These are phyloP conservation scores for Podaxis mareebaensis DNA, from an alignment of 768 basidiomycete genomes.

Conservation along the genomic window DNA sequence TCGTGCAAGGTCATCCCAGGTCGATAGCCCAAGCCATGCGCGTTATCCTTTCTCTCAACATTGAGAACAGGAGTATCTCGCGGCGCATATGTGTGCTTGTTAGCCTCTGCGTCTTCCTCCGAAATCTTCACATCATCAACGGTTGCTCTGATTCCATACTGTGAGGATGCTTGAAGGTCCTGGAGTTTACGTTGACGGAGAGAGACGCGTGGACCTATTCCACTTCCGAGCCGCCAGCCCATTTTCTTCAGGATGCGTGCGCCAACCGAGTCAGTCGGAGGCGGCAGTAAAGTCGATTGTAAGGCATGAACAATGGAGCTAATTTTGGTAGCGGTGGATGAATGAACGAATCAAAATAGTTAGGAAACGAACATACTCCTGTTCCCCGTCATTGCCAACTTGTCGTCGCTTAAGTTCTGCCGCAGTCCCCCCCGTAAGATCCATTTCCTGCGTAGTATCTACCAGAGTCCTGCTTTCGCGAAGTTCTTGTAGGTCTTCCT, in stretches of 20 bases:
- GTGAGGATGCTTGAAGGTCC: slow-evolving; percentile 50
- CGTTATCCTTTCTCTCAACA: slow-evolving; percentile 71
- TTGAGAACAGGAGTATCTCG: slow-evolving; percentile 69
- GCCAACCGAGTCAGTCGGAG: slow-evolving; percentile 79
- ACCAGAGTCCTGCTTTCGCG: slow-evolving; percentile 73
- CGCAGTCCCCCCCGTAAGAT: slow-evolving; percentile 58
- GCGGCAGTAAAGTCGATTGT: slow-evolving; percentile 65
- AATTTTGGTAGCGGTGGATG: neutral
- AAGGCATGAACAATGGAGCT: slow-evolving; percentile 68
- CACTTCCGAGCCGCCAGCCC: slow-evolving; percentile 94
- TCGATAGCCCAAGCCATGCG: slow-evolving; percentile 81
- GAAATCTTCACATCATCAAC: slow-evolving; percentile 37
- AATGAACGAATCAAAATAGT: neutral
- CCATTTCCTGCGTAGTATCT: slow-evolving; percentile 80
- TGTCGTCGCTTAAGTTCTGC: slow-evolving; percentile 37
- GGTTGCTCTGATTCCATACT: slow-evolving; percentile 29
- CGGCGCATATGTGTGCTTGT: slow-evolving; percentile 85
- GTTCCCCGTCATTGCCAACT: slow-evolving; percentile 42
- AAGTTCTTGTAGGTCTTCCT: slow-evolving; percentile 88
- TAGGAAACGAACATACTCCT: slow-evolving; percentile 49
- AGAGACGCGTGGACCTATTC: slow-evolving; percentile 87
- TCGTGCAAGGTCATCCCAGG: slow-evolving; percentile 65
- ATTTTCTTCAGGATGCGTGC: slow-evolving; percentile 89
- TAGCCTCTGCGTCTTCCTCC: slow-evolving; percentile 77
- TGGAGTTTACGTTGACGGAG: slow-evolving; percentile 74